Percentiles rank a stretch among this genome's conserved stretches.
These are phyloP conservation scores for Acer campestre DNA, from an alignment of 345 rosid genomes.

Conservation along the genomic window DNA sequence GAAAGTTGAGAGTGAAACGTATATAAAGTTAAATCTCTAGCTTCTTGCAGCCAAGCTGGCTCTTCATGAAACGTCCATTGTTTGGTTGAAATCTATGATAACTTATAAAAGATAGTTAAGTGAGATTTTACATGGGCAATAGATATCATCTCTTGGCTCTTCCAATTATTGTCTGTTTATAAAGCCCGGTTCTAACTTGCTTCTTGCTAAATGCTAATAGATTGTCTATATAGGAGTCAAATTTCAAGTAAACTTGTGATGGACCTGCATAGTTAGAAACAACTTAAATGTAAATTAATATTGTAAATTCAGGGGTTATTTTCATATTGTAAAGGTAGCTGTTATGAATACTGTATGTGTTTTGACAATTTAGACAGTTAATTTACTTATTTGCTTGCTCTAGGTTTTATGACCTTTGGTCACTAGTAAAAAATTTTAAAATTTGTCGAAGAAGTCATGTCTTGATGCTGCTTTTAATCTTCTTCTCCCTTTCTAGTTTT, in stretches of 20 bases:
- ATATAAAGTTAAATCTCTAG: background rate
- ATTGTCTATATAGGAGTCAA: background rate
- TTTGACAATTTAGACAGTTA: background rate
- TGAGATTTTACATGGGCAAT: background rate
- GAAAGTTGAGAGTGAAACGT: background rate
- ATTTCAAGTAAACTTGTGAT: background rate
- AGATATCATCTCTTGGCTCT: background rate
- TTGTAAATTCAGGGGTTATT: background rate
- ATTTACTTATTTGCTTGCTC: constrained; percentile 6
- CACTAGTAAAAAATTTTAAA: background rate
- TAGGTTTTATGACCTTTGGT: background rate
- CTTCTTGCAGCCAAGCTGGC: background rate
- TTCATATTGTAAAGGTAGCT: background rate
- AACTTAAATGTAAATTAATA: background rate
- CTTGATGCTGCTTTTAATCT: background rate
- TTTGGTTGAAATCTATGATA: background rate
- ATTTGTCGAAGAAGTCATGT: background rate
- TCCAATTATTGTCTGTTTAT: background rate
- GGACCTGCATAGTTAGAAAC: background rate
- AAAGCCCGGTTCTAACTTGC: background rate
- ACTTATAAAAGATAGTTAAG: background rate
- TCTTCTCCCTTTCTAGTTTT: background rate
- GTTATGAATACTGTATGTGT: background rate
- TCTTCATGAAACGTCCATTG: background rate
- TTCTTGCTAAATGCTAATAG: background rate